These are phyloP conservation scores for Heliamphora exappendiculata DNA, from an alignment of 148 eudicot genomes.

Conservation along the genomic window DNA sequence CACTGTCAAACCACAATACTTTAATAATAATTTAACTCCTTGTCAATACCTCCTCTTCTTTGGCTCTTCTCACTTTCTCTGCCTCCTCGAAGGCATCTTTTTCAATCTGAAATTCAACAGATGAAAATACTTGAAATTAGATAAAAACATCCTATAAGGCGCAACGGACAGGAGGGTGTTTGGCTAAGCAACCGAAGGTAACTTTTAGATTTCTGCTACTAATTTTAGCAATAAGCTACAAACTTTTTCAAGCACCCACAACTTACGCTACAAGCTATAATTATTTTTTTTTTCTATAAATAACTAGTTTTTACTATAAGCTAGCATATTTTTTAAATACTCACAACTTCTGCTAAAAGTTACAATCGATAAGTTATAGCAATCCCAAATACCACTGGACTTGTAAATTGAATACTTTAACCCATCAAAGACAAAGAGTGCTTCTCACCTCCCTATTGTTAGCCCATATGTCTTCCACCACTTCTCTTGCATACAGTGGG, in stretches of 20 bases:
- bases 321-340: no score
- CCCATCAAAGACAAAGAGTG: slow-evolving; percentile 2
- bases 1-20: slow-evolving; percentile 6
- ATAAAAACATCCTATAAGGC: background rate
- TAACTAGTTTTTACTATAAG: no score
- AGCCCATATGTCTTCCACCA: slow-evolving; percentile 63
- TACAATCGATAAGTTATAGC: no score
- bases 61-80: slow-evolving; percentile 69
- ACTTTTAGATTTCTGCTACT: no score
- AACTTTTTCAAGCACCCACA: no score
- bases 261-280: no score
- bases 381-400: no score
- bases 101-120: slow-evolving; percentile 43
- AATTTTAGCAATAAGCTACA: no score
- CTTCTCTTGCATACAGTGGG: slow-evolving; percentile 77
- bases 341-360: no score
- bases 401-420: background rate
- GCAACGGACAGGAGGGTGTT: no score
- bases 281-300: no score
- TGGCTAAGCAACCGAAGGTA: no score
- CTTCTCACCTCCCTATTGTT: slow-evolving; percentile 54
- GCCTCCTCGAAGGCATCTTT: slow-evolving; percentile 96
- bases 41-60: slow-evolving; percentile 68
- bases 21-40: background rate
- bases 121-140: background rate